Conservation (phyloP, 306 rosid species). For the Begonia fuchsioides region DNA sequence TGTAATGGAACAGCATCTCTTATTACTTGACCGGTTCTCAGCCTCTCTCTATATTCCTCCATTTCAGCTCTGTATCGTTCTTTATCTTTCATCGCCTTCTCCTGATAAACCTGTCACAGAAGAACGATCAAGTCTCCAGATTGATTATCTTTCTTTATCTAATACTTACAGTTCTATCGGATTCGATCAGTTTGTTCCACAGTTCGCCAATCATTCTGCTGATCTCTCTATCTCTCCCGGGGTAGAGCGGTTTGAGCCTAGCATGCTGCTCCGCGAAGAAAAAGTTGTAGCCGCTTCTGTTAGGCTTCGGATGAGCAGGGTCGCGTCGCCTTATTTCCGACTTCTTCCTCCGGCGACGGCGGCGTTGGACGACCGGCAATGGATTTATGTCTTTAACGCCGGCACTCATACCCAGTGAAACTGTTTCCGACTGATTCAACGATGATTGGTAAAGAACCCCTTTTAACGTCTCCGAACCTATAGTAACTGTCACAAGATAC, state of each 20-base stretch:
- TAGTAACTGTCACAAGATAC: slow-evolving; percentile 64
- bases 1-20: slow-evolving; percentile 66
- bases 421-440: slow-evolving; percentile 11
- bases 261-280: slow-evolving; percentile 94
- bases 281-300: slow-evolving; percentile 90
- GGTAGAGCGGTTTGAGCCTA: slow-evolving; percentile 59
- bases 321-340: slow-evolving; percentile 71
- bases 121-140: too few species aligned
- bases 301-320: slow-evolving; percentile 87
- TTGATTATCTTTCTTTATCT: too few species aligned
- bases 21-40: slow-evolving; percentile 37
- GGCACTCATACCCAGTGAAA: not conserved
- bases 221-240: slow-evolving; percentile 74
- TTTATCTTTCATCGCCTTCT: slow-evolving; percentile 69
- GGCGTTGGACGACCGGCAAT: slow-evolving; percentile 36
- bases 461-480: slow-evolving; percentile 58
- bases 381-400: slow-evolving; percentile 18
- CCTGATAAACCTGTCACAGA: slow-evolving; percentile 58
- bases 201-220: slow-evolving; percentile 83
- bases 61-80: slow-evolving; percentile 68
- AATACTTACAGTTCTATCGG: slow-evolving; percentile 47
- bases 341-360: slow-evolving; percentile 77
- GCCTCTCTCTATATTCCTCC: slow-evolving; percentile 62
- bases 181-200: slow-evolving; percentile 62
- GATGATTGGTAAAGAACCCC: slow-evolving; percentile 73